A percentile compares a stretch with the other conserved stretches of the same genome.
These are phyloP conservation scores for Udeniomyces megalosporus DNA, from an alignment of 768 basidiomycete species.

Conservation along the genomic window DNA sequence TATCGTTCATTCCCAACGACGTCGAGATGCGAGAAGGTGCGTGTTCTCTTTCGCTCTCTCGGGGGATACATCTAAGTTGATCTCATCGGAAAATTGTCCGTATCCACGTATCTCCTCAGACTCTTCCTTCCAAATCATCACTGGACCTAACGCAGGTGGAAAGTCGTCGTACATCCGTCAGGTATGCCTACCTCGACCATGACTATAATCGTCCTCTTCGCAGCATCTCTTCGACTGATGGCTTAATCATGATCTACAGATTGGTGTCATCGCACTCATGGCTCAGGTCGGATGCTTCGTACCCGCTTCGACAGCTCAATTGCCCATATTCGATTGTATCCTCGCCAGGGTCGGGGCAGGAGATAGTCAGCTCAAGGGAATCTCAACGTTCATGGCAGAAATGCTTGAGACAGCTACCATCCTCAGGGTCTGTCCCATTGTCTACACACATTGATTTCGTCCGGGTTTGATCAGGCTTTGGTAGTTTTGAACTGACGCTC, in stretches of 20 bases:
- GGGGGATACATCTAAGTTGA: no score
- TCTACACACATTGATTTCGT: no score
- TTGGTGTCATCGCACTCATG: constrained; percentile 92
- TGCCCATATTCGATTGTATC: constrained; percentile 92
- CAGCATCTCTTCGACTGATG: not conserved
- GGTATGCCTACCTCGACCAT: constrained; percentile 30
- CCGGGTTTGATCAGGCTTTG: not conserved
- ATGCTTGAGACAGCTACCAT: constrained; percentile 95
- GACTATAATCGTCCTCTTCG: not conserved
- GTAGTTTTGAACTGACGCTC: not conserved
- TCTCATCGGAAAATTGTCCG: not conserved
- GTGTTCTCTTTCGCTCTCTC: constrained; percentile 11
- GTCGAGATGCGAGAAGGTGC: constrained; percentile 80
- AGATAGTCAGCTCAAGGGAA: constrained; percentile 91
- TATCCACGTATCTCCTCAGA: not conserved
- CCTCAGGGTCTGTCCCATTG: constrained; percentile 54
- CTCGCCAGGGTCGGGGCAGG: constrained; percentile 92
- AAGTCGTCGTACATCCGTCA: constrained; percentile 95
- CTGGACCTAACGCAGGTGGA: constrained; percentile 98
- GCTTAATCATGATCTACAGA: constrained; percentile 36
- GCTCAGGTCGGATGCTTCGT: constrained; percentile 92
- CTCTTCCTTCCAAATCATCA: constrained; percentile 80
- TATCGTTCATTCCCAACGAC: constrained; percentile 90
- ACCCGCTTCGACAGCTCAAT: constrained; percentile 64
- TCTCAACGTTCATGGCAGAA: constrained; percentile 98